phyloP scores from a whole-genome alignment of 192 early-diverging fungal species.

The Pilaira anomala region DNA sequence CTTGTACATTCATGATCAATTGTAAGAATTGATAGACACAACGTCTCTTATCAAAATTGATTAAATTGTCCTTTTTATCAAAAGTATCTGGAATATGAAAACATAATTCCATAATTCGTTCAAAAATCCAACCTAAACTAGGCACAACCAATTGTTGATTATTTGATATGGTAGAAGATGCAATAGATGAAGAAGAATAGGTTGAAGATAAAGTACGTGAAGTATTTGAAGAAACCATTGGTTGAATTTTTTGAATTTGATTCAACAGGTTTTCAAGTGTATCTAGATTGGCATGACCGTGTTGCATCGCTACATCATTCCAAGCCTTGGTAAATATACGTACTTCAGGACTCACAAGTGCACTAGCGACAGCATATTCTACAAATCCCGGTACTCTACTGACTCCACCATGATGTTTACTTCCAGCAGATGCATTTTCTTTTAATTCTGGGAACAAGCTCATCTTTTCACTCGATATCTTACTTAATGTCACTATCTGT shows the following conservation, averaged over 20 bases:
- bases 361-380: conserved; percentile 64
- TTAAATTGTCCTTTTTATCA: conserved; percentile 50
- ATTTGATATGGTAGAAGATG: not conserved
- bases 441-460: not conserved
- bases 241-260: conserved; percentile 3
- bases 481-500: conserved; percentile 54
- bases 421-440: not conserved
- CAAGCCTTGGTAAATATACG: conserved; percentile 63
- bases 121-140: conserved; percentile 70
- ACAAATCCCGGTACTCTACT: conserved; percentile 64
- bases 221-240: not conserved
- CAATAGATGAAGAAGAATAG: not conserved
- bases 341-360: conserved; percentile 68
- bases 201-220: not conserved
- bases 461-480: conserved; percentile 21
- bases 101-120: conserved; percentile 68
- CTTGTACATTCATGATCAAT: conserved; percentile 34
- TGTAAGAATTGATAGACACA: conserved; percentile 57
- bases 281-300: conserved; percentile 54
- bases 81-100: conserved; percentile 59
- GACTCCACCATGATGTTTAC: not conserved
- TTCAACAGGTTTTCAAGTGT: conserved; percentile 45
- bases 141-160: conserved; percentile 50
- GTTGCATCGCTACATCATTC: conserved; percentile 53
- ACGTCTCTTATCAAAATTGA: conserved; percentile 68